phyloP scores from a whole-genome alignment of 495 filamentous ascomycete species.

The Pseudevernia furfuracea region DNA sequence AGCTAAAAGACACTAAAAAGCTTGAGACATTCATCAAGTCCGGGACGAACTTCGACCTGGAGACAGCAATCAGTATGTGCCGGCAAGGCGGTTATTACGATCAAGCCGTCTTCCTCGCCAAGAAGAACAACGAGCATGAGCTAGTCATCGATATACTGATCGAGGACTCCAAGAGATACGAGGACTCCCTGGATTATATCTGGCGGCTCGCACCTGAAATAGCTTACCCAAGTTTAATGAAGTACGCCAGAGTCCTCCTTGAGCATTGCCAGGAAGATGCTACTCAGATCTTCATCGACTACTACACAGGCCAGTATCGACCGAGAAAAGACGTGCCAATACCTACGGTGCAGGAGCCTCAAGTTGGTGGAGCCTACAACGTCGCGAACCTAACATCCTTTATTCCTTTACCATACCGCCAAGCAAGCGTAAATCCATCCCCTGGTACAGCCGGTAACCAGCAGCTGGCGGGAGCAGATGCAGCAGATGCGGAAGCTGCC shows the following conservation, averaged over 20 bases:
- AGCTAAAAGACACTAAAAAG: slow-evolving; percentile 91
- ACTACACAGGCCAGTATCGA: slow-evolving; percentile 78
- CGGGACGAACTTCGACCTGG: slow-evolving; percentile 91
- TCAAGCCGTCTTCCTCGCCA: slow-evolving; percentile 90
- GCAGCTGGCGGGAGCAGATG: slow-evolving; percentile 26
- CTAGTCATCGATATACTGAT: slow-evolving; percentile 92
- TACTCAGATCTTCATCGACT: slow-evolving; percentile 81
- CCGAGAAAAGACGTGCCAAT: slow-evolving; percentile 55
- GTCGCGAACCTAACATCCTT: slow-evolving; percentile 76
- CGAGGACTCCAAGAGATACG: slow-evolving; percentile 84
- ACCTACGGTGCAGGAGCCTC: slow-evolving; percentile 42
- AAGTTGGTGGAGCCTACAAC: slow-evolving; percentile 58
- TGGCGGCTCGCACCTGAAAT: slow-evolving; percentile 76
- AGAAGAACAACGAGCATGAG: slow-evolving; percentile 88
- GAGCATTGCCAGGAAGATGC: slow-evolving; percentile 72
- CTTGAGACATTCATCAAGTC: slow-evolving; percentile 94
- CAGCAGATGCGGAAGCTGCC: slow-evolving; percentile 28
- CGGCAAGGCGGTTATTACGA: slow-evolving; percentile 96
- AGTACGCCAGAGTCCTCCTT: slow-evolving; percentile 83
- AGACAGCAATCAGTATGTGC: slow-evolving; percentile 96
- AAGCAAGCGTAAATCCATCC: slow-evolving; percentile 42
- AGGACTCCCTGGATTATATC: slow-evolving; percentile 83
- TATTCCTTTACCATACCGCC: slow-evolving; percentile 83
- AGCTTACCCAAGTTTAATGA: slow-evolving; percentile 86
- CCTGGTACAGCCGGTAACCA: slow-evolving; percentile 33